A percentile compares a stretch with the other conserved stretches of the same genome.
phyloP scores from a whole-genome alignment of 2,329 filamentous ascomycete species.

The Myriosclerotinia duriaeana region DNA sequence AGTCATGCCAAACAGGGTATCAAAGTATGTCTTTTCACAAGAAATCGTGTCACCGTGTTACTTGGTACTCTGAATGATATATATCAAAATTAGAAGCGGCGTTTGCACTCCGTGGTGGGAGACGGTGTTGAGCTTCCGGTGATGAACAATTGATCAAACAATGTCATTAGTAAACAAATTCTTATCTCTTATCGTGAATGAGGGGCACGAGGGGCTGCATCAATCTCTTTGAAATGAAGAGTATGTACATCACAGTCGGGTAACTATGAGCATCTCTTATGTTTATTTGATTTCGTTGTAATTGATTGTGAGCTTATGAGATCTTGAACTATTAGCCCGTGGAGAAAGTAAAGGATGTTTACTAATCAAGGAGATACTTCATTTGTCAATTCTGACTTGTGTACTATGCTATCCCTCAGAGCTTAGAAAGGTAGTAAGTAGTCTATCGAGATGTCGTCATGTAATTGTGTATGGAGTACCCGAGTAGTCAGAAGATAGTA shows the following conservation, averaged over 20 bases:
- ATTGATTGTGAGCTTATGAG: too few species aligned
- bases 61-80: conserved; percentile 8
- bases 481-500: too few species aligned
- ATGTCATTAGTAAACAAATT: conserved; percentile 19
- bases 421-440: too few species aligned
- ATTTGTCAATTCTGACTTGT: too few species aligned
- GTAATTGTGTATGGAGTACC: too few species aligned
- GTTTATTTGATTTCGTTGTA: too few species aligned
- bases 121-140: conserved; percentile 21
- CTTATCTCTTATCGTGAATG: conserved; percentile 24
- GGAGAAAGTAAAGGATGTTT: neutral
- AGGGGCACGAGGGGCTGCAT: conserved; percentile 12
- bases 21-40: neutral
- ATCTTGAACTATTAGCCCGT: neutral
- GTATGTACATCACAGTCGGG: neutral
- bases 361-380: neutral
- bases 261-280: neutral
- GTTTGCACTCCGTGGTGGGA: conserved; percentile 20
- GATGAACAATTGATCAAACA: conserved; percentile 6
- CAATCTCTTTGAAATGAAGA: too few species aligned
- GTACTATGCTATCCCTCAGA: too few species aligned
- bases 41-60: neutral
- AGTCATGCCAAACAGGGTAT: neutral
- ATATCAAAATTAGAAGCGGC: conserved; percentile 16
- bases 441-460: too few species aligned